These are phyloP conservation scores for Verticillium longisporum DNA, from an alignment of 2,329 filamentous ascomycete species.

Conservation along the genomic window DNA sequence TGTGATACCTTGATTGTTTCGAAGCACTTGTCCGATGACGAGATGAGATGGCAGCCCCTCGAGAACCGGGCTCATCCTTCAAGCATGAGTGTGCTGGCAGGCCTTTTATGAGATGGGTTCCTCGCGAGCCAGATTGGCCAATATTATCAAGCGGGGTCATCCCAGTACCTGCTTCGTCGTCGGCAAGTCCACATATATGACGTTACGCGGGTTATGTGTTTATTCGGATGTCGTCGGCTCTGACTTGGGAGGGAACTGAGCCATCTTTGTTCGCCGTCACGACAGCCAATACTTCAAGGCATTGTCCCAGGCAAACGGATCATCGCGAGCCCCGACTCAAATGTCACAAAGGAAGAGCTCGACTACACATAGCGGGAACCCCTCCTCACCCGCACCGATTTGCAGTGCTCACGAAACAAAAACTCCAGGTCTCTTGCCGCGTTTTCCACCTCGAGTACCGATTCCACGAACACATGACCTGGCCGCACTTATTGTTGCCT, in stretches of 20 bases:
- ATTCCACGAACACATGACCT: too few relatives aligned
- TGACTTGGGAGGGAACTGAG: too few relatives aligned
- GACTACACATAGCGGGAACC: too few relatives aligned
- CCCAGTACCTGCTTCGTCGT: too few relatives aligned
- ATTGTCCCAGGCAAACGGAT: not conserved
- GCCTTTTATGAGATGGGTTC: too few relatives aligned
- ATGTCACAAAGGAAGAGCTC: too few relatives aligned
- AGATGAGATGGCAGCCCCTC: not conserved
- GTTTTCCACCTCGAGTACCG: too few relatives aligned
- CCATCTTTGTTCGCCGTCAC: not conserved
- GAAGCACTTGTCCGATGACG: not conserved
- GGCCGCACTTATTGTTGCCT: too few relatives aligned
- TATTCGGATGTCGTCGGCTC: not conserved
- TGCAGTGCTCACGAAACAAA: not conserved
- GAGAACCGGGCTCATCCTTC: not conserved
- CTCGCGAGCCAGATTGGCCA: too few relatives aligned
- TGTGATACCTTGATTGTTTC: not conserved
- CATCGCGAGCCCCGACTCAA: not conserved
- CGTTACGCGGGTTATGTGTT: not conserved
- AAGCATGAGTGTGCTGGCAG: not conserved
- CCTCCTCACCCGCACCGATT: not conserved
- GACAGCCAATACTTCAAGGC: not conserved
- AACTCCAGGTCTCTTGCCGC: not conserved
- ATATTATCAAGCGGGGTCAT: too few relatives aligned
- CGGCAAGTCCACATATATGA: not conserved